Percentiles rank a stretch among this genome's conserved stretches.
Evolutionary conservation across 2,329 filamentous ascomycete species (phyloP).

Genomic region (Hypoxylon sp.): DNA sequence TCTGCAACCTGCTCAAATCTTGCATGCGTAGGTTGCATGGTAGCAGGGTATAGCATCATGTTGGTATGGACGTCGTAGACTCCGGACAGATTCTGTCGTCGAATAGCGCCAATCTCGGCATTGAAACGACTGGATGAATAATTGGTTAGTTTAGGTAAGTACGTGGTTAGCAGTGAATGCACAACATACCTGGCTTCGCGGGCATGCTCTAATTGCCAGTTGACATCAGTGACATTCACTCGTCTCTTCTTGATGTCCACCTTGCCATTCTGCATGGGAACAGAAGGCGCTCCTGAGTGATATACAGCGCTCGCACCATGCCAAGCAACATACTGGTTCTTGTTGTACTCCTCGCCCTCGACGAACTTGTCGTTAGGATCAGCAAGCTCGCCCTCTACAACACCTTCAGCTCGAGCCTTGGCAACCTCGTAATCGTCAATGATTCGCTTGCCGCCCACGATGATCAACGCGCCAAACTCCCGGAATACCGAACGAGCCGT

Average conservation of each 20-base stretch:
- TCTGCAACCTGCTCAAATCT: constrained; percentile 79
- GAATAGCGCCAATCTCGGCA: constrained; percentile 76
- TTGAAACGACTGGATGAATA: constrained; percentile 82
- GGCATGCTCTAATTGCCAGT: constrained; percentile 97
- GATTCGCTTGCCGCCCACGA: constrained; percentile 90
- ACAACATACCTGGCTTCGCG: constrained; percentile 83
- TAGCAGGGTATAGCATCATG: constrained; percentile 85
- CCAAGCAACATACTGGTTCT: constrained; percentile 99
- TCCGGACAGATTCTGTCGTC: constrained; percentile 78
- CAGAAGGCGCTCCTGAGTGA: constrained; percentile 82
- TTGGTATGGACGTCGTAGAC: constrained; percentile 97
- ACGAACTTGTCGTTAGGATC: constrained; percentile 89
- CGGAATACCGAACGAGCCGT: constrained; percentile 97
- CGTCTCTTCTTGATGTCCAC: constrained; percentile 85
- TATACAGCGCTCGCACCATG: constrained; percentile 97
- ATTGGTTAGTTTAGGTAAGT: constrained; percentile 22
- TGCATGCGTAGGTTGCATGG: constrained; percentile 90
- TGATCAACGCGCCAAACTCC: constrained; percentile 94
- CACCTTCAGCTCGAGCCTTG: constrained; percentile 80
- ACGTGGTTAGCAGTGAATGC: not conserved
- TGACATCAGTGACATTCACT: constrained; percentile 90
- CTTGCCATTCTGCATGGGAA: constrained; percentile 83
- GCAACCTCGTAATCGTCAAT: constrained; percentile 90
- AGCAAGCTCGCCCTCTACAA: constrained; percentile 88
- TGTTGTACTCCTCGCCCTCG: constrained; percentile 90